Evolutionary conservation across 768 basidiomycete species (phyloP).

Genomic region (Leucocoprinus sp.): DNA sequence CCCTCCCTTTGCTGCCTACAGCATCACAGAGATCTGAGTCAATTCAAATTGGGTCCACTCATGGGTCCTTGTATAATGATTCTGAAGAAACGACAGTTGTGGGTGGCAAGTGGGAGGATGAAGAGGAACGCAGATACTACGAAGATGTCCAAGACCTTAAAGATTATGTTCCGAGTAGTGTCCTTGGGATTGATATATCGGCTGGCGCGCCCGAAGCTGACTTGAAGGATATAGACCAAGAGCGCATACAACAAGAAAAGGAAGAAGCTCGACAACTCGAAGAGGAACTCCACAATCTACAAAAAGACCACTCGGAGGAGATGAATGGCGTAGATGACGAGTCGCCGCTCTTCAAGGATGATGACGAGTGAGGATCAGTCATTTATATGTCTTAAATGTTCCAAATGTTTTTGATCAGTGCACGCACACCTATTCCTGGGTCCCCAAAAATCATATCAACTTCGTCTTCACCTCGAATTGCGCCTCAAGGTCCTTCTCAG

Average conservation of each 20-base stretch:
- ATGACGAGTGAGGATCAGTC: slow-evolving; percentile 34
- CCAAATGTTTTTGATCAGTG: slow-evolving; percentile 23
- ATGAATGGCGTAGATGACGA: slow-evolving; percentile 13
- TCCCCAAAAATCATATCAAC: slow-evolving; percentile 58
- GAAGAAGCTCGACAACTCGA: slow-evolving; percentile 72
- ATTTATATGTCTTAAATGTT: not conserved
- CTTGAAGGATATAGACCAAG: slow-evolving; percentile 44
- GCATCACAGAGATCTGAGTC: slow-evolving; percentile 75
- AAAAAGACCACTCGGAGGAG: slow-evolving; percentile 24
- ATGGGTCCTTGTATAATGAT: slow-evolving; percentile 31
- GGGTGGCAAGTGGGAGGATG: slow-evolving; percentile 96
- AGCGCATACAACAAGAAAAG: slow-evolving; percentile 44
- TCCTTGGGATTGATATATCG: slow-evolving; percentile 65
- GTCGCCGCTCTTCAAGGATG: slow-evolving; percentile 25
- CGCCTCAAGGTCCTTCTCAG: slow-evolving; percentile 88
- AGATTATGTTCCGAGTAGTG: slow-evolving; percentile 83
- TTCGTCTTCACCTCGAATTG: slow-evolving; percentile 58
- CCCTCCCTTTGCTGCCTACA: slow-evolving; percentile 78
- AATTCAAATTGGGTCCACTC: slow-evolving; percentile 60
- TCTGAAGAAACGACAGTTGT: slow-evolving; percentile 46
- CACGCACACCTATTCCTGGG: slow-evolving; percentile 57
- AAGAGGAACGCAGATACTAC: slow-evolving; percentile 90
- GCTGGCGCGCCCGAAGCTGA: slow-evolving; percentile 33
- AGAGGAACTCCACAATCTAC: slow-evolving; percentile 65
- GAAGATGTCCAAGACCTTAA: slow-evolving; percentile 89